A percentile compares a stretch with the other conserved stretches of the same genome.
Conservation (phyloP, 2,329 filamentous ascomycete genomes). For the Stromatinia cepivora region DNA sequence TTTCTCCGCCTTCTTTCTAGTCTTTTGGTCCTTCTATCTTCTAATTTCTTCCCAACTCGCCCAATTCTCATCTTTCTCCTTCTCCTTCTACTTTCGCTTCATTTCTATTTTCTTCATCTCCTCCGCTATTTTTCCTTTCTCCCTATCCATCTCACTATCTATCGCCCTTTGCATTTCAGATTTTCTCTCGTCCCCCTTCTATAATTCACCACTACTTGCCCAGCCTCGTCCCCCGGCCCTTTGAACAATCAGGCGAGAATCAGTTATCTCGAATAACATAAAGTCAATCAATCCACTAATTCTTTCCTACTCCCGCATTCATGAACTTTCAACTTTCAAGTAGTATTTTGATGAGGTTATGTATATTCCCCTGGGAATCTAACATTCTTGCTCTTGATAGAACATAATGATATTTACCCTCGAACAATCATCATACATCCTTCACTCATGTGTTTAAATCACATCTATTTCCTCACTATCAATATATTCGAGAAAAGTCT, state of each 20-base stretch:
- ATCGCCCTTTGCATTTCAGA: no score
- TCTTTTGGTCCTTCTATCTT: neutral
- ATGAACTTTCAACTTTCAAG: neutral
- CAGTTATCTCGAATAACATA: neutral
- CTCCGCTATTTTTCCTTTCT: no score
- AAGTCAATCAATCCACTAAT: neutral
- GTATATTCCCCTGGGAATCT: neutral
- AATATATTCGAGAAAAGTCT: neutral
- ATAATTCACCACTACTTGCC: no score
- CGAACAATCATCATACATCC: neutral
- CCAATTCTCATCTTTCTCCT: neutral
- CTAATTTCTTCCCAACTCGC: neutral
- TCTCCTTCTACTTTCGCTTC: neutral
- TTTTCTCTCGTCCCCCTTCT: no score
- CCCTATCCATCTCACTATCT: no score
- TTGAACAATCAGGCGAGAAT: neutral
- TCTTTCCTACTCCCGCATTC: neutral
- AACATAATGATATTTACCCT: no score
- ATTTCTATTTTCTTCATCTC: neutral
- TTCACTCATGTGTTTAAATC: neutral
- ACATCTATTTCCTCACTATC: neutral
- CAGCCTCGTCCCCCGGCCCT: no score
- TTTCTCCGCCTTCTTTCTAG: neutral
- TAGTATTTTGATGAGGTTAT: neutral
- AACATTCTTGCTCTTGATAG: neutral